Evolutionary conservation across 805 yeast genomes (phyloP), one percentile per base, ranked within the genome.

Genomic region (Saturnispora hagleri): DNA sequence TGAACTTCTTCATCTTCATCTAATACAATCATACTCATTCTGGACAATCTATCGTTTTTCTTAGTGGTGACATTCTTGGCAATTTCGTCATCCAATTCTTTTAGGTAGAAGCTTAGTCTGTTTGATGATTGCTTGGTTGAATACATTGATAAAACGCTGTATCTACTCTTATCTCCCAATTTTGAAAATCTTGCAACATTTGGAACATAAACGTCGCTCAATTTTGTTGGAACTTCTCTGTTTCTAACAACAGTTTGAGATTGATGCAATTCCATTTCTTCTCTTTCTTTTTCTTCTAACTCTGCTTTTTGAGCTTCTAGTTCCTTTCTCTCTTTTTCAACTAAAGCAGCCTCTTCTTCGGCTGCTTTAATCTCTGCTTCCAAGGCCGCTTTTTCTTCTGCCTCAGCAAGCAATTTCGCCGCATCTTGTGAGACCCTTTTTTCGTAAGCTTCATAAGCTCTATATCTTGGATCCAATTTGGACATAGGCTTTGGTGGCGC

Each of bases 141-240:
- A 59, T 82, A 82, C 66, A 83, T 70, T 0, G 89, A 82, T 42
- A 85, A 65, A n/a, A 85, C 85, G 33, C 88, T 81, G 50, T 83
- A 69, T 61, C 93, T 75, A 66, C 81, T 85, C 61, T 80, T 80
- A 51, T 74, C 74, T 36, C 84, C 74, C 62, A 81, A 82, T 60
- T 78, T 75, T 2, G 88, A 82, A 58, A 78, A 77, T 65, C 89
- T 78, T 0, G 89, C 78, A 35, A 84, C 87, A 55, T 77, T 79
- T 22, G 91, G 91, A 47, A 84, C 80, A 52, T 74, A 73, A 43
- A 84, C 82, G 55, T 81, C 85, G 18, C 86, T 77, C 43, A 84
- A 71, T 12, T 70, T 74, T 53, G 74, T 74, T 43, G 81, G 81
- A 22, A 72, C 75, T 51, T 54, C 46, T 34, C 53, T 57, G 50